Evolutionary conservation across 768 basidiomycete species (phyloP).

Genomic region (Phylloporus arenicola): DNA sequence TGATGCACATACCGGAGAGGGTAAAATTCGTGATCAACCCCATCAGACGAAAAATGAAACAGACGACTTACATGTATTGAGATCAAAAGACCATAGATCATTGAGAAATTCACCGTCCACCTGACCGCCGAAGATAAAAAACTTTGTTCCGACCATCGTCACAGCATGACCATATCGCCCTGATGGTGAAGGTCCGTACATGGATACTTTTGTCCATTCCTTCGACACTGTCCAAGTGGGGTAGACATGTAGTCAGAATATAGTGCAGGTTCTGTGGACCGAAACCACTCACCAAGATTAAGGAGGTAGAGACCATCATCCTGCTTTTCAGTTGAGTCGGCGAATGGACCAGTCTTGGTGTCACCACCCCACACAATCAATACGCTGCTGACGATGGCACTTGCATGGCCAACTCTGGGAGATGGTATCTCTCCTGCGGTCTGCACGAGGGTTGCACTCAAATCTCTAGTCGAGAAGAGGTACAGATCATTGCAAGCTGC

Average conservation of each 20-base stretch:
- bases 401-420: slow-evolving; percentile 93
- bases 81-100: slow-evolving; percentile 94
- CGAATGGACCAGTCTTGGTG: slow-evolving; percentile 71
- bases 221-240: slow-evolving; percentile 57
- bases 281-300: slow-evolving; percentile 72
- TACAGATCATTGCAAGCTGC: slow-evolving; percentile 89
- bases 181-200: slow-evolving; percentile 69
- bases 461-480: slow-evolving; percentile 74
- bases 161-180: slow-evolving; percentile 97
- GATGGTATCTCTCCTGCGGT: slow-evolving; percentile 86
- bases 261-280: not conserved
- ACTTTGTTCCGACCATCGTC: slow-evolving; percentile 84
- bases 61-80: slow-evolving; percentile 74
- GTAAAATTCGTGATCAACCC: not conserved
- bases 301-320: slow-evolving; percentile 92
- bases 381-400: slow-evolving; percentile 92
- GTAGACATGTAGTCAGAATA: not conserved
- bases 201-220: slow-evolving; percentile 89
- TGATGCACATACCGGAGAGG: not conserved
- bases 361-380: slow-evolving; percentile 98
- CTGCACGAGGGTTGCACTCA: slow-evolving; percentile 76
- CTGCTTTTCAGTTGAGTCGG: slow-evolving; percentile 64
- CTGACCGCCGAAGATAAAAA: slow-evolving; percentile 95
- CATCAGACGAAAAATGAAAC: not conserved
- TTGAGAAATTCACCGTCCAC: slow-evolving; percentile 92